Base-by-base conservation (phyloP, 345 rosid genomes). In the Salix udensis region DNA sequence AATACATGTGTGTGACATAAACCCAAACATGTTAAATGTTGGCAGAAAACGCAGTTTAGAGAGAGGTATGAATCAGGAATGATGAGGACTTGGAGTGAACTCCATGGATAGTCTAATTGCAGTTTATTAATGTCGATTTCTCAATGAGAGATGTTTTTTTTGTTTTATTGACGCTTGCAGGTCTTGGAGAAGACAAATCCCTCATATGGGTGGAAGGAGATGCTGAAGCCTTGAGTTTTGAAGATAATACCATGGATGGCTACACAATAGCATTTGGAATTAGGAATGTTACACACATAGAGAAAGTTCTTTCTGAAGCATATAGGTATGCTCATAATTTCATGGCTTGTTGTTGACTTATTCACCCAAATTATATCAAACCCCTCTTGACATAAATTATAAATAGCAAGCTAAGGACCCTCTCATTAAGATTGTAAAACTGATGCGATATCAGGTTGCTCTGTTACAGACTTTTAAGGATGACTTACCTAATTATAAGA, bases 261-360 rank as follows among this genome's bases (percentile, higher is more conserved):
- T 96, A 92, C 86, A 91, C 98, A 52, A 88, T 96, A 80, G 99
- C 99, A 70, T 96, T 96, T 86, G 99, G 99, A 69, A 96, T 96
- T 61, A 89, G 99, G 83, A 96, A 96, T 85, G 99, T 93, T 50
- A 96, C 99, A 7, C 98, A 92, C 85, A 91, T 96, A 34, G 99
- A 93, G 83, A 96, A 92, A 84, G 95, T 80, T 80, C 95, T 96
- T 6, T 84, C 92, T 39, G 99, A 96, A 85, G 99, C 98, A 68
- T 85, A 92, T 75, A 87, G 84, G 84, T 81, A 42, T 72, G 53
- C 34, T 61, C 62, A 39, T 52, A 31, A 37, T 62, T 81, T 58
- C 9, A 40, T 46, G 68, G 53, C 30, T 31, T 34, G 11, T 11
- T 26, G 26, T 62, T 62, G 16, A 62, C 30, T 24, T 11, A 26